phyloP scores from a whole-genome alignment of 2,329 filamentous ascomycete genomes.

The Thelonectria olida region DNA sequence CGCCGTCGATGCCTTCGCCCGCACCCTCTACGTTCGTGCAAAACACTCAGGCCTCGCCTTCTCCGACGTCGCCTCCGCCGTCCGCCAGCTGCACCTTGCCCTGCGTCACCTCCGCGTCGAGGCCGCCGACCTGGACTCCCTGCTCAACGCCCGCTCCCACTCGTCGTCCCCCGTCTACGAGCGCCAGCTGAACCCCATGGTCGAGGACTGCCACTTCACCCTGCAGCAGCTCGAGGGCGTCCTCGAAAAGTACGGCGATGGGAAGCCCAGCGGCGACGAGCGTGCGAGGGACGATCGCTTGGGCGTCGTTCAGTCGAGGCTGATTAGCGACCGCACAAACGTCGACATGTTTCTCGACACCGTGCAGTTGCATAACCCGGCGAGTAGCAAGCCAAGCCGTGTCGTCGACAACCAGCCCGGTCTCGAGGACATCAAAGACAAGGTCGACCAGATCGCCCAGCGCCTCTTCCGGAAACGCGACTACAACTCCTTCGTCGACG shows the following conservation, averaged over 20 bases:
- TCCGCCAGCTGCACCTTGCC: conserved; percentile 63
- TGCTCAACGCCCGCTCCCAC: conserved; percentile 54
- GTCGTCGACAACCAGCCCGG: conserved; percentile 50
- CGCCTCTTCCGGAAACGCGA: conserved; percentile 57
- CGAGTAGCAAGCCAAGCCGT: conserved; percentile 47
- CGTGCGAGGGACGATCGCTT: conserved; percentile 50
- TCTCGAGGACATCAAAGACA: conserved; percentile 66
- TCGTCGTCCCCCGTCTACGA: conserved; percentile 52
- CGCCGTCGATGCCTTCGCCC: conserved; percentile 63
- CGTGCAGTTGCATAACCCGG: conserved; percentile 61
- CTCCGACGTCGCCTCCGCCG: conserved; percentile 57
- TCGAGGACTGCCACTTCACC: conserved; percentile 64
- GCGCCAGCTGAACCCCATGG: conserved; percentile 59
- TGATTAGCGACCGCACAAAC: conserved; percentile 61
- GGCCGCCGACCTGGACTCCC: conserved; percentile 64
- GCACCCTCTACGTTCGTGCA: conserved; percentile 63
- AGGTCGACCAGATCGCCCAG: conserved; percentile 66
- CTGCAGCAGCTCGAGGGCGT: conserved; percentile 64
- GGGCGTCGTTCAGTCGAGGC: conserved; percentile 53
- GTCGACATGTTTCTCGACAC: conserved; percentile 67
- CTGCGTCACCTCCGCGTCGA: conserved; percentile 68
- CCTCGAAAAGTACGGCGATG: conserved; percentile 57
- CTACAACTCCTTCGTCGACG: conserved; percentile 46
- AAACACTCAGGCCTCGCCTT: conserved; percentile 58
- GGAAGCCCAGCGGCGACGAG: conserved; percentile 37